These are phyloP conservation scores for Dendryphion nanum DNA, from an alignment of 2,329 filamentous ascomycete genomes.

Conservation along the genomic window DNA sequence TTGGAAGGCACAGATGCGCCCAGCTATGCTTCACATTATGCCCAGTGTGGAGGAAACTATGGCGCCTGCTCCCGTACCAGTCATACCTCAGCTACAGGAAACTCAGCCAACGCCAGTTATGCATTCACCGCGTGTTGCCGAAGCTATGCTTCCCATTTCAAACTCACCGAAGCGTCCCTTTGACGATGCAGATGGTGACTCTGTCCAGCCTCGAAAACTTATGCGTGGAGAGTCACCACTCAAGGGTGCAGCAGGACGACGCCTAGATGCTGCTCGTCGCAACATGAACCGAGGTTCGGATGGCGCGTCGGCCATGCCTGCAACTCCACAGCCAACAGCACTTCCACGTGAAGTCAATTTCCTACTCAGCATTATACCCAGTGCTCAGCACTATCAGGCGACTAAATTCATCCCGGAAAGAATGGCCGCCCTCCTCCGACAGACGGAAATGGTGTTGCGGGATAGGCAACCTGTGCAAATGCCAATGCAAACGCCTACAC, in stretches of 20 bases:
- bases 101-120: slow-evolving; percentile 25
- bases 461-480: not conserved
- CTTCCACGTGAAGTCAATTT: slow-evolving; percentile 64
- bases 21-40: slow-evolving; percentile 32
- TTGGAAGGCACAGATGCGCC: slow-evolving; percentile 70
- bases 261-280: slow-evolving; percentile 71
- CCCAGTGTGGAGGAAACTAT: slow-evolving; percentile 30
- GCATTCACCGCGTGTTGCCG: slow-evolving; percentile 30
- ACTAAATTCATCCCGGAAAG: slow-evolving; percentile 67
- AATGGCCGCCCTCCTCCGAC: slow-evolving; percentile 71
- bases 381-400: slow-evolving; percentile 68
- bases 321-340: slow-evolving; percentile 53
- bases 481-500: slow-evolving; percentile 4
- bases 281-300: slow-evolving; percentile 32
- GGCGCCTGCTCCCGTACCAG: slow-evolving; percentile 8
- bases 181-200: slow-evolving; percentile 66
- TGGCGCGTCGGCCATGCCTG: slow-evolving; percentile 24
- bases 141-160: slow-evolving; percentile 19
- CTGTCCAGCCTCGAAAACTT: slow-evolving; percentile 80
- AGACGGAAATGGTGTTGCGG: slow-evolving; percentile 25
- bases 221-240: slow-evolving; percentile 87
- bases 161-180: slow-evolving; percentile 50
- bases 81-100: slow-evolving; percentile 17
- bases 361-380: slow-evolving; percentile 69
- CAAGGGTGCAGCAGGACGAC: slow-evolving; percentile 83